Evolutionary conservation across 192 early-diverging fungal genomes (phyloP), one percentile per base, ranked within the genome.

Genomic region (Hyaloraphidium curvatum): DNA sequence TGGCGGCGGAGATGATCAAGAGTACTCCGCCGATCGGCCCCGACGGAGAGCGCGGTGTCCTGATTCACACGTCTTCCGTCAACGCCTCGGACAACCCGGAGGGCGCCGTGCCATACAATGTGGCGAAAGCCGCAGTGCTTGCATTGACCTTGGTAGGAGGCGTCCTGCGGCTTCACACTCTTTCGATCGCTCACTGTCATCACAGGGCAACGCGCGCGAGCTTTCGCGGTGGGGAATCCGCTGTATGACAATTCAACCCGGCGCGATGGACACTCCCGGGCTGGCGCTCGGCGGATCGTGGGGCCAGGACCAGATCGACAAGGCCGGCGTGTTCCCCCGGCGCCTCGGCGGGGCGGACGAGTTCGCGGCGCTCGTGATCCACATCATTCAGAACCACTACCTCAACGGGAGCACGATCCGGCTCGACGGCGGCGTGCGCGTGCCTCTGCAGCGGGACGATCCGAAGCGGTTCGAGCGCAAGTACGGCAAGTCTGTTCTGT

Each of bases 21-120:
- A 69, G 71, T 41, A 64, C 65, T 30, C 59, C 68, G 23, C 55
- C 4, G 37, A 66, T n/a, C n/a, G n/a, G n/a, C n/a, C n/a, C n/a
- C n/a, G n/a, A n/a, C n/a, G 65, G 62, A 35, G 73, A 75, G 27
- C 66, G 64, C n/a, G 73, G 73, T 35, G 55, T 75, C 7, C 70
- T 75, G 37, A 71, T 75, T 52, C 70, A 73, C 33, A 63, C 67
- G 3, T 64, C 73, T 5, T 75, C 73, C 0, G 69, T 75, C 31
- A 67, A 68, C 0, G 70, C 55, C 23, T 63, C 65, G 19, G 68
- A 75, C 33, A 71, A 71, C 58, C 67, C 66, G 53, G 41, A 55
- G 23, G 73, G 73, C 1, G 64, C 67, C 27, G 56, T 56, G 1
- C 64, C 73, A 7, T 75, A 75, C 40, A 65, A 70, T 30, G 71